phyloP scores from a whole-genome alignment of 176 grass and related monocot species.

The Zizania latifolia region DNA sequence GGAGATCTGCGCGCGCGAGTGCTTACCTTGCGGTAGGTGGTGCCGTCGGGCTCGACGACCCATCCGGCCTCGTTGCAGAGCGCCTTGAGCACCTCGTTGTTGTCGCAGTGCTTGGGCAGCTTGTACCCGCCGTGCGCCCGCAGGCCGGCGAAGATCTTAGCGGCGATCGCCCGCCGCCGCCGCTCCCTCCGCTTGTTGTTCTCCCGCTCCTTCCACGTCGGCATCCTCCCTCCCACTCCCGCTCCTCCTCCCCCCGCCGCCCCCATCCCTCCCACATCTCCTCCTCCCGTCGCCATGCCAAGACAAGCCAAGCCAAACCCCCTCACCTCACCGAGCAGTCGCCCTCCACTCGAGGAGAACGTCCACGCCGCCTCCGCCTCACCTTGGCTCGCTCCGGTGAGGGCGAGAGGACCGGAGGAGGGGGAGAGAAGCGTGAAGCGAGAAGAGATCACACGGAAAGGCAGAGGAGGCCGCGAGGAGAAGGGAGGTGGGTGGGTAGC shows the following conservation, averaged over 20 bases:
- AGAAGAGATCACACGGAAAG: slow-evolving; percentile 30
- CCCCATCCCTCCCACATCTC: background rate
- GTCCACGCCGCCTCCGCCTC: background rate
- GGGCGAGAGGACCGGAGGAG: background rate
- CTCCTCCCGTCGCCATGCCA: slow-evolving; percentile 25
- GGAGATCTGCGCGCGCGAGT: slow-evolving; percentile 11
- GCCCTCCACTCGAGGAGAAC: background rate
- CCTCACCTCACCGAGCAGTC: no score
- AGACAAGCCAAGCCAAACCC: background rate
- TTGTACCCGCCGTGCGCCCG: slow-evolving; percentile 87
- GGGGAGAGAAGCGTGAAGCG: background rate
- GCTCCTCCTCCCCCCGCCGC: slow-evolving; percentile 6
- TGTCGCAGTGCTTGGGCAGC: slow-evolving; percentile 84
- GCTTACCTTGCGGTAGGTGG: slow-evolving; percentile 90
- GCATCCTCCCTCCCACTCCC: slow-evolving; percentile 60
- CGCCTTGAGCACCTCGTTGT: slow-evolving; percentile 91
- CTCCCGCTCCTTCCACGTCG: slow-evolving; percentile 93
- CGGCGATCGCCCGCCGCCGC: slow-evolving; percentile 80
- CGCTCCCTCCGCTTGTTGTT: slow-evolving; percentile 93
- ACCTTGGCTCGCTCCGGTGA: background rate
- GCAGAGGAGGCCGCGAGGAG: background rate
- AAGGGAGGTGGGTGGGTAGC: background rate
- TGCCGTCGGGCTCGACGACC: slow-evolving; percentile 88
- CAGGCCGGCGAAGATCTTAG: slow-evolving; percentile 88
- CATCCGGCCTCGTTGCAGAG: slow-evolving; percentile 83